Percentiles rank a stretch among this genome's conserved stretches.
phyloP scores from a whole-genome alignment of 192 early-diverging fungal species.

The Jimgerdemannia flammicorona region DNA sequence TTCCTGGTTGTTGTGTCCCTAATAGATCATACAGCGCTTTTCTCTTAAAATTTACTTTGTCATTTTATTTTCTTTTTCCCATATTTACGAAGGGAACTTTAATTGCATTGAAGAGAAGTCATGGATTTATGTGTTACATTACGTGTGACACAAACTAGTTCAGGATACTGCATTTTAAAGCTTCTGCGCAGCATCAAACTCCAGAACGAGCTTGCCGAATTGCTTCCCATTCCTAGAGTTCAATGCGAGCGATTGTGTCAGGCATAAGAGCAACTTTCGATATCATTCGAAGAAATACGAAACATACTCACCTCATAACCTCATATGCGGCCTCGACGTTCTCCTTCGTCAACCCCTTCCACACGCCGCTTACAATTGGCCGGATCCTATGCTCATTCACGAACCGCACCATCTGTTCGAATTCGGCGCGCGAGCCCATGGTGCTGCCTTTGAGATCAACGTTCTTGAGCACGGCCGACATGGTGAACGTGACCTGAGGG shows the following conservation, averaged over 20 bases:
- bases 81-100: too few relatives aligned
- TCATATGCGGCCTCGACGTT: slow-evolving; percentile 20
- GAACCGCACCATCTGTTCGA: slow-evolving; percentile 57
- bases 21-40: too few relatives aligned
- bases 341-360: slow-evolving; percentile 36
- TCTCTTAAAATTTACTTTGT: too few relatives aligned
- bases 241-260: neutral
- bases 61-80: too few relatives aligned
- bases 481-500: slow-evolving; percentile 34
- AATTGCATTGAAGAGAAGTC: neutral
- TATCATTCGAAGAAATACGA: neutral
- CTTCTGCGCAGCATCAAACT: slow-evolving; percentile 3
- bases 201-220: slow-evolving; percentile 35
- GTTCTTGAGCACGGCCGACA: slow-evolving; percentile 54
- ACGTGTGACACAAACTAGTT: neutral
- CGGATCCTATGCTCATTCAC: slow-evolving; percentile 49
- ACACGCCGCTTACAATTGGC: slow-evolving; percentile 54
- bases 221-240: slow-evolving; percentile 23
- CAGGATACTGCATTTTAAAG: neutral
- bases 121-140: neutral
- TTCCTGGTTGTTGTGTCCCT: neutral
- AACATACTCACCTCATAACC: slow-evolving; percentile 23
- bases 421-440: slow-evolving; percentile 64
- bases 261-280: neutral
- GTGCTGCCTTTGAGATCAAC: slow-evolving; percentile 57